Conservation (phyloP, 805 yeast species). For the Wickerhamomyces chambardii region DNA sequence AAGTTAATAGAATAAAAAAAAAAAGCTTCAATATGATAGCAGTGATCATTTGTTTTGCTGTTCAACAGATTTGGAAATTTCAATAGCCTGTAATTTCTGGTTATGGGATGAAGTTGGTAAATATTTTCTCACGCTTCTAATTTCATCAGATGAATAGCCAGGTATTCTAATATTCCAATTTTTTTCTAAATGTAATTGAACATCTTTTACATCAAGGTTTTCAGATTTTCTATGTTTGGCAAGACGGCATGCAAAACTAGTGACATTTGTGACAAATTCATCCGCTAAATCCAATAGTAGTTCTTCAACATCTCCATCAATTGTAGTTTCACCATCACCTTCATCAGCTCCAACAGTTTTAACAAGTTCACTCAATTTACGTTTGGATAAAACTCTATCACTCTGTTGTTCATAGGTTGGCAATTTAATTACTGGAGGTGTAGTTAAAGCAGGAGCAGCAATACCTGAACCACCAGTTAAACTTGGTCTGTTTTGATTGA, state of each 20-base stretch:
- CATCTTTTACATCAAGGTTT: slow-evolving; percentile 77
- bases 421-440: slow-evolving; percentile 66
- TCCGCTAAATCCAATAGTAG: slow-evolving; percentile 87
- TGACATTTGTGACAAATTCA: slow-evolving; percentile 86
- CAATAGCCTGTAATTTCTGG: slow-evolving; percentile 60
- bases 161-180: slow-evolving; percentile 96
- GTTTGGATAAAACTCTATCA: slow-evolving; percentile 76
- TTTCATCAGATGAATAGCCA: slow-evolving; percentile 88
- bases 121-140: slow-evolving; percentile 68
- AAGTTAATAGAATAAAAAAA: too few species aligned
- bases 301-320: slow-evolving; percentile 96
- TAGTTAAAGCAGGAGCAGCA: slow-evolving; percentile 57
- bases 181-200: slow-evolving; percentile 84
- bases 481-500: slow-evolving; percentile 72
- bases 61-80: slow-evolving; percentile 48
- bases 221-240: slow-evolving; percentile 94
- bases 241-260: slow-evolving; percentile 86
- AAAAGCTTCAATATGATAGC: too few species aligned
- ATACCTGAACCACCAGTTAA: slow-evolving; percentile 78
- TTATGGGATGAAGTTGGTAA: slow-evolving; percentile 53
- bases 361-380: slow-evolving; percentile 84
- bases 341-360: slow-evolving; percentile 75
- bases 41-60: slow-evolving; percentile 12
- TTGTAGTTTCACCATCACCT: slow-evolving; percentile 83
- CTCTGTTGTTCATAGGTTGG: slow-evolving; percentile 81